These are phyloP conservation scores for Penicillium riverlandense DNA, from an alignment of 495 filamentous ascomycete species.

Conservation along the genomic window DNA sequence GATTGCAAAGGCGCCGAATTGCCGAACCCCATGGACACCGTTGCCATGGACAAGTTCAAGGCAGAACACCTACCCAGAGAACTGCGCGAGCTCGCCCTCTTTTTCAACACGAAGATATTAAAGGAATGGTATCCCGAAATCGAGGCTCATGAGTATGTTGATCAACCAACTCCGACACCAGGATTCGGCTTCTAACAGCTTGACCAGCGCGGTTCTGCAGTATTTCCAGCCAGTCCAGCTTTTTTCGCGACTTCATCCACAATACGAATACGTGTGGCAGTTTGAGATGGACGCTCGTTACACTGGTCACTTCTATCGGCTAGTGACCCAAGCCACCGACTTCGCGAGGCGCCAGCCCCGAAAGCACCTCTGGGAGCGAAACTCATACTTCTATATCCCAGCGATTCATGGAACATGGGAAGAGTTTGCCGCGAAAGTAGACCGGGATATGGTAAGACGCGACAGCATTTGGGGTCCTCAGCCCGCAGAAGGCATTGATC, in stretches of 20 bases:
- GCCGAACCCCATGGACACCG: constrained; percentile 32
- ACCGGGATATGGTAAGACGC: neutral
- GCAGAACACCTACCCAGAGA: constrained; percentile 51
- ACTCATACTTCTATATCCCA: constrained; percentile 61
- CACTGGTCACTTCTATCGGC: constrained; percentile 58
- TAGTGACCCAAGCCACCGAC: constrained; percentile 44
- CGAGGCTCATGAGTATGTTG: constrained; percentile 8
- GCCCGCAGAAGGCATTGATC: constrained; percentile 27
- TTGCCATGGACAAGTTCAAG: constrained; percentile 35
- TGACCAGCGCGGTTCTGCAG: constrained; percentile 6
- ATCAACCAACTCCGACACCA: neutral
- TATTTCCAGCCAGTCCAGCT: constrained; percentile 24
- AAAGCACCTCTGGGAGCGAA: constrained; percentile 65
- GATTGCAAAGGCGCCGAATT: constrained; percentile 52
- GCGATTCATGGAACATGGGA: constrained; percentile 42
- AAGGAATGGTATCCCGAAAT: constrained; percentile 10
- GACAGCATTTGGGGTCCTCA: constrained; percentile 52
- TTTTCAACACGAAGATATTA: constrained; percentile 44
- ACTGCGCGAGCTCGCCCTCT: constrained; percentile 54
- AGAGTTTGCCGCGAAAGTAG: constrained; percentile 3
- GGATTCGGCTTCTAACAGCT: neutral
- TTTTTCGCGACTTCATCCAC: constrained; percentile 46
- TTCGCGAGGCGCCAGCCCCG: constrained; percentile 57
- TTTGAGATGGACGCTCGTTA: constrained; percentile 64
- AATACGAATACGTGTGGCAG: constrained; percentile 68